Percentiles rank a stretch among this genome's conserved stretches.
These are phyloP conservation scores for Shiraia bambusicola DNA, from an alignment of 2,329 filamentous ascomycete genomes.

Conservation along the genomic window DNA sequence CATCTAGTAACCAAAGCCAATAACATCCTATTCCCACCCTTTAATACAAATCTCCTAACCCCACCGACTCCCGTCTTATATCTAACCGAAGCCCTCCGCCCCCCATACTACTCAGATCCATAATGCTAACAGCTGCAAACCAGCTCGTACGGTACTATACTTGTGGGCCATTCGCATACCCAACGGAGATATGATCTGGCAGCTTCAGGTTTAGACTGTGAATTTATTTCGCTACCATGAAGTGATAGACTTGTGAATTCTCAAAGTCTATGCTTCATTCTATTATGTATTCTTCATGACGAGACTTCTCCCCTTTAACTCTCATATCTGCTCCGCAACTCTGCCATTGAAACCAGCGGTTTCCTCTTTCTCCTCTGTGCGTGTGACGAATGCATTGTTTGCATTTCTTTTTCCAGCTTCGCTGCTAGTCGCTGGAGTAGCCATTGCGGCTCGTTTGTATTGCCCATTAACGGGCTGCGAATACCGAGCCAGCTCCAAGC, in stretches of 20 bases:
- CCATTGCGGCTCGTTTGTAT: constrained; percentile 70
- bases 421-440: constrained; percentile 65
- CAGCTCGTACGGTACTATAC: too few relatives aligned
- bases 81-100: too few relatives aligned
- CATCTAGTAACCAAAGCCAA: too few relatives aligned
- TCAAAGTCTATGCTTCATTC: background rate
- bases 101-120: background rate
- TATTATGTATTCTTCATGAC: constrained; percentile 12
- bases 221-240: background rate
- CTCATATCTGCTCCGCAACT: constrained; percentile 13
- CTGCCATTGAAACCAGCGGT: constrained; percentile 40
- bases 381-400: constrained; percentile 27
- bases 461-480: constrained; percentile 68
- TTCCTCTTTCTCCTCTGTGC: constrained; percentile 17
- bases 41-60: too few relatives aligned
- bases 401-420: constrained; percentile 52
- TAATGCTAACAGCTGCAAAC: background rate
- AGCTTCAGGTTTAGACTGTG: background rate
- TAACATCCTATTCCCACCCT: too few relatives aligned
- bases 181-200: too few relatives aligned
- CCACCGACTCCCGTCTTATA: too few relatives aligned
- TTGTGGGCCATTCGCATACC: too few relatives aligned
- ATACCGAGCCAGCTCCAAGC: constrained; percentile 76
- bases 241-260: too few relatives aligned
- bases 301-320: constrained; percentile 4